Evolutionary conservation across 371 early-diverging fungal genomes (phyloP), one percentile per base, ranked within the genome.

Genomic region (Antonospora locustae): DNA sequence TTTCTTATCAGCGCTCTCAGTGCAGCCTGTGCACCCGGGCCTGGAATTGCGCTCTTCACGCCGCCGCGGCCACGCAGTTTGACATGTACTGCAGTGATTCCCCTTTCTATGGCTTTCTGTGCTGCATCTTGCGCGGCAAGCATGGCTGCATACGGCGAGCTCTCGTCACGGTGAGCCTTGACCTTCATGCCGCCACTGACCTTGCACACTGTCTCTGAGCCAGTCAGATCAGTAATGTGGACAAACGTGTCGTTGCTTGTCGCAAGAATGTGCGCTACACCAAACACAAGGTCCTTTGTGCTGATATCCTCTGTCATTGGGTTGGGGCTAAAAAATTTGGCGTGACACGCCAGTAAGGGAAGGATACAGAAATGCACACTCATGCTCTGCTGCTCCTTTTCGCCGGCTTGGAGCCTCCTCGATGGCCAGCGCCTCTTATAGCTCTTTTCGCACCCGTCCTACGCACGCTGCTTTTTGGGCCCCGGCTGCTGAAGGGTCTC

Each of bases 161-260:
- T 88, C 77, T 98, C 99, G 79, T 98, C 99, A 80, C 96, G 91
- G 79, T 98, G 94, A 66, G 96, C 90, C 85, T 97, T 97, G 71
- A 98, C 99, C 81, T 90, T 95, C 97, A 97, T 98, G 74, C 99
- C 99, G 82, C 94, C 99, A 71, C 95, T 94, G 63, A 94, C 85
- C 80, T 94, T 90, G 76, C 82, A 79, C 76, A 97, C 90, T 77
- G 99, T 97, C 81, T 96, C 97, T 73, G 89, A 84, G 45, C 97
- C 96, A 62, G 97, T 88, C 67, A 99, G 78, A 88, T 99, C 99
- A 58, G 99, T 99, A 64, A 96, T 84, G 81, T 96, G 96, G 32
- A 81, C 83, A 70, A 96, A 90, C 70, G 99, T 99, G 77, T 96
- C 96, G 84, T 99, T 99, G 84, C 87, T 91, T 49, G 88, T 85